phyloP scores from a whole-genome alignment of 768 basidiomycete species.

The Strobilomyces confusus region DNA sequence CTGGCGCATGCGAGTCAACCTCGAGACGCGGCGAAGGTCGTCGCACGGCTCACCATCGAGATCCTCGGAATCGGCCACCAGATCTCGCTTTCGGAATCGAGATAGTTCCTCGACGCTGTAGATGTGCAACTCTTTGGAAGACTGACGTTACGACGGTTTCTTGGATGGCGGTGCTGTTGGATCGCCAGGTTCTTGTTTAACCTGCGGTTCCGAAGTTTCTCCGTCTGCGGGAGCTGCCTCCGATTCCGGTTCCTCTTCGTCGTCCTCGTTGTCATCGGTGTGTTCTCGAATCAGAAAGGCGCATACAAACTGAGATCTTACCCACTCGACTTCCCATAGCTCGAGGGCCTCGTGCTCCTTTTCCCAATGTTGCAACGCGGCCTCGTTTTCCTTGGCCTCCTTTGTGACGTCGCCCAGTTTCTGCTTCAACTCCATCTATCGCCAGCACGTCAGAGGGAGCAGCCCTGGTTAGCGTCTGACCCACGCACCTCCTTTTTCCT shows the following conservation, averaged over 20 bases:
- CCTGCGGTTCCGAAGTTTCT: constrained; percentile 29
- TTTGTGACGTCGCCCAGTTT: constrained; percentile 61
- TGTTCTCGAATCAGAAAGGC: not conserved
- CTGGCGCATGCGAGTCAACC: no score
- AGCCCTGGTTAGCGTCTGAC: not conserved
- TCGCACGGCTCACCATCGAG: constrained; percentile 80
- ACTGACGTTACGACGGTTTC: constrained; percentile 32
- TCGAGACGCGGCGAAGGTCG: no score
- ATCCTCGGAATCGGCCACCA: constrained; percentile 73
- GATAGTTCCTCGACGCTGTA: constrained; percentile 71
- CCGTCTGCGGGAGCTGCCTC: constrained; percentile 29
- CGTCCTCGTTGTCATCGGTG: constrained; percentile 56
- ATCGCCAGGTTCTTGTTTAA: constrained; percentile 46
- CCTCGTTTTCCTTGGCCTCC: constrained; percentile 52
- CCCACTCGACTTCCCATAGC: constrained; percentile 86
- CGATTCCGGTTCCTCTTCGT: constrained; percentile 45
- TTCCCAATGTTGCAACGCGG: constrained; percentile 58
- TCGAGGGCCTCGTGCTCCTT: constrained; percentile 68
- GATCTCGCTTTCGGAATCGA: constrained; percentile 64
- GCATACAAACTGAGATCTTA: constrained; percentile 1
- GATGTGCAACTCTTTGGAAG: constrained; percentile 59
- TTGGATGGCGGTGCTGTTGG: constrained; percentile 13
- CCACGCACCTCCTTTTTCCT: constrained; percentile 71
- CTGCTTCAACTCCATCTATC: constrained; percentile 77
- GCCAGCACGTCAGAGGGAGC: constrained; percentile 3